These are phyloP conservation scores for Tetrahymena thermophila DNA, from an alignment of 73 alveolate species.

Conservation along the genomic window DNA sequence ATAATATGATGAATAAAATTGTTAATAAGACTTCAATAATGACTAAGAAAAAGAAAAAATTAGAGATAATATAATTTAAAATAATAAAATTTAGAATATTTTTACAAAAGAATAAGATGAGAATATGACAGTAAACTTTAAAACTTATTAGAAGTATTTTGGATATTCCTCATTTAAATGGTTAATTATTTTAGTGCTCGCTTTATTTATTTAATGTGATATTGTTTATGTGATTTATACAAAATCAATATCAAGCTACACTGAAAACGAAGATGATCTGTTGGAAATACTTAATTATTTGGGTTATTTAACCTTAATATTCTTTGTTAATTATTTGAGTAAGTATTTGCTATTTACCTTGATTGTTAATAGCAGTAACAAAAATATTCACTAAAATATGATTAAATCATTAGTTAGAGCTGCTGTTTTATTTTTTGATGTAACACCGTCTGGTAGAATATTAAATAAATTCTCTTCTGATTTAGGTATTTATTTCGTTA, in stretches of 20 bases:
- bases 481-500: not conserved
- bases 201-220: not conserved
- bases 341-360: not conserved
- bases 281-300: too few relatives aligned
- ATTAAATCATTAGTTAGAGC: slow-evolving; percentile 13
- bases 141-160: not conserved
- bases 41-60: too few relatives aligned
- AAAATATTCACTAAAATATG: slow-evolving; percentile 28
- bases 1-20: too few relatives aligned
- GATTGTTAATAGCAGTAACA: not conserved
- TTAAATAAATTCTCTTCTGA: slow-evolving; percentile 47
- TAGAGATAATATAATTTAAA: too few relatives aligned
- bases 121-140: not conserved
- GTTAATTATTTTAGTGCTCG: not conserved
- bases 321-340: too few relatives aligned
- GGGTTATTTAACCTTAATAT: not conserved
- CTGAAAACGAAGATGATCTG: not conserved
- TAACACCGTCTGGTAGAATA: slow-evolving; percentile 49
- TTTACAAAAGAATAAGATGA: not conserved
- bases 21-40: too few relatives aligned
- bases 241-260: not conserved
- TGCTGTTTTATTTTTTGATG: slow-evolving; percentile 36
- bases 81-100: not conserved
- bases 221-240: not conserved
- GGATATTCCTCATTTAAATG: not conserved